phyloP scores from a whole-genome alignment of 805 yeast genomes.

The Wickerhamomyces hampshirensis region DNA sequence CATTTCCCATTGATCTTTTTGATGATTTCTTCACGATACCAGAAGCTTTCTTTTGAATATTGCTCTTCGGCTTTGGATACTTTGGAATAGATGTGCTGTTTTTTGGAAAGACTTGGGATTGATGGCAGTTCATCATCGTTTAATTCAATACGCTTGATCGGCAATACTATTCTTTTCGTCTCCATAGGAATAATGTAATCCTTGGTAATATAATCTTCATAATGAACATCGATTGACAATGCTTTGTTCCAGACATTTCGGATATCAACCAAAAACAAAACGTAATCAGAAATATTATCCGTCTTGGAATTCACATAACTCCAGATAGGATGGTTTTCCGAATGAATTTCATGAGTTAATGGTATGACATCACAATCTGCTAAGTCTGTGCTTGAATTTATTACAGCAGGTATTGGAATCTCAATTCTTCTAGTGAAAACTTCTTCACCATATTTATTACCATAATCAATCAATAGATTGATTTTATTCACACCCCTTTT shows the following conservation, averaged over 20 bases:
- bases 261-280: conserved; percentile 66
- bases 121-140: conserved; percentile 40
- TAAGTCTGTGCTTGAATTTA: conserved; percentile 67
- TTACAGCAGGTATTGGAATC: conserved; percentile 66
- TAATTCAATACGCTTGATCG: conserved; percentile 52
- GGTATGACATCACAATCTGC: conserved; percentile 75
- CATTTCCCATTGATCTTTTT: conserved; percentile 60
- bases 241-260: conserved; percentile 76
- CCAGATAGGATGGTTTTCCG: conserved; percentile 23
- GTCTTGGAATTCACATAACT: conserved; percentile 18
- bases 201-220: conserved; percentile 23
- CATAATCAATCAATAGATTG: conserved; percentile 61
- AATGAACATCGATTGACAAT: conserved; percentile 31
- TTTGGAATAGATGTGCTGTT: conserved; percentile 56
- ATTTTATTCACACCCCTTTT: conserved; percentile 70
- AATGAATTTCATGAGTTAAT: conserved; percentile 30
- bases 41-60: conserved; percentile 60
- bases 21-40: conserved; percentile 73
- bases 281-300: conserved; percentile 39
- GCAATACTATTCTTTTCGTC: conserved; percentile 62
- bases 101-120: conserved; percentile 67
- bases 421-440: conserved; percentile 51
- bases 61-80: conserved; percentile 51
- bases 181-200: conserved; percentile 37
- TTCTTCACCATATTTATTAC: conserved; percentile 31